A percentile compares a stretch with the other conserved stretches of the same genome.
Conservation (phyloP, 306 rosid genomes). For the Cucurbita pepo region DNA sequence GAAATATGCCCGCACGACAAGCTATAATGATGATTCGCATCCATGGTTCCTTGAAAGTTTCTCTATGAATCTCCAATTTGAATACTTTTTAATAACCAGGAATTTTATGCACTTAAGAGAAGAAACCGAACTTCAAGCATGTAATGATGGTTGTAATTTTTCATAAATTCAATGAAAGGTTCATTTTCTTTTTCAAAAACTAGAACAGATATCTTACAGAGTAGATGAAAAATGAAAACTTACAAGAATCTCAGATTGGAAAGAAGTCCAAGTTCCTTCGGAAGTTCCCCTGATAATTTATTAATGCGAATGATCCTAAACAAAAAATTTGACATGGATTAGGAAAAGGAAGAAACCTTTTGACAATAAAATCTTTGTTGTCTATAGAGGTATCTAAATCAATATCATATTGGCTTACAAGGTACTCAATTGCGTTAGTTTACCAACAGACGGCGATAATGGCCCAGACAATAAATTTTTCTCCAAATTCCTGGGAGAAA, state of each 20-base stretch:
- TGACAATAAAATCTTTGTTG: not conserved
- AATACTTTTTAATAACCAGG: no score
- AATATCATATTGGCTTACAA: conserved; percentile 23
- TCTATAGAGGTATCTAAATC: not conserved
- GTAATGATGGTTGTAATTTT: no score
- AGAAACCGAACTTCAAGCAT: no score
- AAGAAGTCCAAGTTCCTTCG: conserved; percentile 52
- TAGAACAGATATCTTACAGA: not conserved
- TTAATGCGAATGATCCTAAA: conserved; percentile 38
- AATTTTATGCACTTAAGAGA: no score
- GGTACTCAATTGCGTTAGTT: conserved; percentile 50
- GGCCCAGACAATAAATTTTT: conserved; percentile 54
- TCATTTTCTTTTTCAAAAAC: no score
- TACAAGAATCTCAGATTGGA: conserved; percentile 29
- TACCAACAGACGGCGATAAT: conserved; percentile 45
- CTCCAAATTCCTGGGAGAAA: conserved; percentile 22
- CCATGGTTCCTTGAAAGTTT: no score
- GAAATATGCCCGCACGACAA: not conserved
- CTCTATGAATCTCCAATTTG: not conserved
- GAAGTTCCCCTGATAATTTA: conserved; percentile 55
- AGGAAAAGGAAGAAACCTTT: not conserved
- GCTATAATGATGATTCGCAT: not conserved
- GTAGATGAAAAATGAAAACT: conserved; percentile 1
- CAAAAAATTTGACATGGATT: not conserved
- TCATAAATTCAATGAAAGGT: no score